phyloP scores from a whole-genome alignment of 106 monocot species.

The Allium fistulosum region DNA sequence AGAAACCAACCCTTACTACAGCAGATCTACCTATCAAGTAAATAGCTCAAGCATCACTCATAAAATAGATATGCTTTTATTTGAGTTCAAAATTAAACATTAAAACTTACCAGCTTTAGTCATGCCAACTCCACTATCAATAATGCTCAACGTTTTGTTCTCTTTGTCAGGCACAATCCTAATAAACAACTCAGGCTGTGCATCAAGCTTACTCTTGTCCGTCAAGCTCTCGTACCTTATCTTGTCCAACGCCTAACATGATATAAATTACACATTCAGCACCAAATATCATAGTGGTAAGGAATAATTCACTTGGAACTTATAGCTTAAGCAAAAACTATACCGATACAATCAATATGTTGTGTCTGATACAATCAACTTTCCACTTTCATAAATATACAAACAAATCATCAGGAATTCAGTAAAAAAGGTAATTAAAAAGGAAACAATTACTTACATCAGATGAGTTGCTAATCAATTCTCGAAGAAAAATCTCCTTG shows the following conservation, averaged over 20 bases:
- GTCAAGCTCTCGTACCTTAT: slow-evolving; percentile 19
- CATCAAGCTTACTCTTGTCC: slow-evolving; percentile 25
- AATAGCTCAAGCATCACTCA: neutral
- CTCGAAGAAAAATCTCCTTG: slow-evolving; percentile 23
- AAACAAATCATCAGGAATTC: too few relatives aligned
- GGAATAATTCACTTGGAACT: too few relatives aligned
- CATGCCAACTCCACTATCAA: slow-evolving; percentile 22
- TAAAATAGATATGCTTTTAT: neutral
- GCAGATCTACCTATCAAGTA: neutral
- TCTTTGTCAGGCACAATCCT: slow-evolving; percentile 15
- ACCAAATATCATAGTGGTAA: neutral
- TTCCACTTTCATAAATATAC: neutral
- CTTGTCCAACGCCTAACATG: slow-evolving; percentile 15
- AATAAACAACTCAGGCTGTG: slow-evolving; percentile 26
- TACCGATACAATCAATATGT: too few relatives aligned
- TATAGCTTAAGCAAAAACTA: too few relatives aligned
- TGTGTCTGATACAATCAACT: neutral
- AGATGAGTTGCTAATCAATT: slow-evolving; percentile 21
- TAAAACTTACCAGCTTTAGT: slow-evolving; percentile 12
- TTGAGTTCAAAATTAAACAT: neutral
- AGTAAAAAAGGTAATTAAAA: neutral
- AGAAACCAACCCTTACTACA: too few relatives aligned
- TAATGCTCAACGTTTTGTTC: slow-evolving; percentile 12
- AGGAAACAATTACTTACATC: slow-evolving; percentile 8
- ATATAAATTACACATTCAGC: neutral